phyloP scores from a whole-genome alignment of 345 rosid genomes.

The Aurinia saxatilis region DNA sequence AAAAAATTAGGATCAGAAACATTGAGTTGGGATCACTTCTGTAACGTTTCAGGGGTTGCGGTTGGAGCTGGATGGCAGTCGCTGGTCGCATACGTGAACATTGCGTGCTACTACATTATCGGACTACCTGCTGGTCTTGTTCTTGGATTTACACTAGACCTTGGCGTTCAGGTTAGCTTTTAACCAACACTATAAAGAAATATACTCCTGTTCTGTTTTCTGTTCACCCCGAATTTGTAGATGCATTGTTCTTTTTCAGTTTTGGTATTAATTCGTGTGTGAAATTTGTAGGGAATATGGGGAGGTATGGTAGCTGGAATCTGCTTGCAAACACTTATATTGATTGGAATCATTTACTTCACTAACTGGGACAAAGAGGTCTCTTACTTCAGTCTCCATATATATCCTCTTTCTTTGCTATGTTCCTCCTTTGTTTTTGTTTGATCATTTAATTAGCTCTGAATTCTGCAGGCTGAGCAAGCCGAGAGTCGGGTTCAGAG shows the following conservation, averaged over 20 bases:
- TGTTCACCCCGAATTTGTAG: not conserved
- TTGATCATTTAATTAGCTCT: not conserved
- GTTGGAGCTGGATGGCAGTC: constrained; percentile 99
- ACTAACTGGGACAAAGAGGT: constrained; percentile 88
- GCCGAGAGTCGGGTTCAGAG: constrained; percentile 61
- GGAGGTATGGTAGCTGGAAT: constrained; percentile 94
- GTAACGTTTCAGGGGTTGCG: constrained; percentile 57
- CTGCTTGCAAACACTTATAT: constrained; percentile 57
- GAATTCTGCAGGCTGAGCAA: constrained; percentile 51
- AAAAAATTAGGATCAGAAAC: not conserved
- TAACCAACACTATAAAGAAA: not conserved
- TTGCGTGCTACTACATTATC: constrained; percentile 70
- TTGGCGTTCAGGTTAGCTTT: constrained; percentile 51
- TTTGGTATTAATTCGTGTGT: not conserved
- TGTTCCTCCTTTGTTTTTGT: not conserved
- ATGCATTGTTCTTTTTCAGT: not conserved
- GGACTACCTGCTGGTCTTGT: constrained; percentile 85
- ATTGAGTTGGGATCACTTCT: not conserved
- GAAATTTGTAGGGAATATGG: constrained; percentile 74
- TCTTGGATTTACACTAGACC: constrained; percentile 64
- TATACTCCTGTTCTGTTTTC: not conserved
- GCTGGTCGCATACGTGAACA: constrained; percentile 74
- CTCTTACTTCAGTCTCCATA: constrained; percentile 4
- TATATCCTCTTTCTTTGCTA: not conserved
- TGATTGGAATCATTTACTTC: constrained; percentile 49